Evolutionary conservation across 148 eudicot genomes (phyloP), one percentile per base, ranked within the genome.

Genomic region (Nyssa sinensis): DNA sequence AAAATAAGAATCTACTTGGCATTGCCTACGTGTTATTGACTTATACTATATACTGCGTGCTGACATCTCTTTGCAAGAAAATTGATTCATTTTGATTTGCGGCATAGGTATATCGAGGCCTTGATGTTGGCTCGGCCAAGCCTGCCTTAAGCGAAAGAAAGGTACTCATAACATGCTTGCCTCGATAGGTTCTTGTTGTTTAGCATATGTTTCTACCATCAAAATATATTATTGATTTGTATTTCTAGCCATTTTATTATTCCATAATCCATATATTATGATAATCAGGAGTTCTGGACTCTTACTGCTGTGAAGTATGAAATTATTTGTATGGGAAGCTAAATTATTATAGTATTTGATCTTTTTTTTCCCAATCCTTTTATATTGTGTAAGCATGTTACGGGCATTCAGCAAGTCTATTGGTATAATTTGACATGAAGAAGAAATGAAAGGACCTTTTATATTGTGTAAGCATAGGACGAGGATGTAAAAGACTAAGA

Each of bases 41-140:
- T 44, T 14, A 44, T 44, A 11, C 16, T 44, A 44, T 44, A 44
- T 44, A 12, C 51, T 44, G 51, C 17, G 16, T 39, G 11, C 1
- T 49, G 57, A 49, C 21, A 34, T 57, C 13, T 11, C 14, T 19
- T 67, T 21, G 72, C 28, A 57, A 29, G 34, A 10, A 25, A 67
- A 27, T 44, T 44, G 58, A 29, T 70, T 68, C 34, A 31, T n/a
- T 3, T 66, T 67, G 65, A 27, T 31, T 75, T 25, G 24, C 64
- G 68, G 25, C 67, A 70, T 89, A 94, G 98, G 98, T 94, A 61
- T 94, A 94, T 78, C 81, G 69, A 84, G 98, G 98, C 51, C 98
- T 94, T 85, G 97, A 94, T 84, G 78, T 94, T 72, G 98, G 98
- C 64, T 94, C 98, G 29, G 98, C 98, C 35, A 94, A 94, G 80